Evolutionary conservation across 208 protist species (phyloP).

Genomic region (Wallacemonas rigidus): DNA sequence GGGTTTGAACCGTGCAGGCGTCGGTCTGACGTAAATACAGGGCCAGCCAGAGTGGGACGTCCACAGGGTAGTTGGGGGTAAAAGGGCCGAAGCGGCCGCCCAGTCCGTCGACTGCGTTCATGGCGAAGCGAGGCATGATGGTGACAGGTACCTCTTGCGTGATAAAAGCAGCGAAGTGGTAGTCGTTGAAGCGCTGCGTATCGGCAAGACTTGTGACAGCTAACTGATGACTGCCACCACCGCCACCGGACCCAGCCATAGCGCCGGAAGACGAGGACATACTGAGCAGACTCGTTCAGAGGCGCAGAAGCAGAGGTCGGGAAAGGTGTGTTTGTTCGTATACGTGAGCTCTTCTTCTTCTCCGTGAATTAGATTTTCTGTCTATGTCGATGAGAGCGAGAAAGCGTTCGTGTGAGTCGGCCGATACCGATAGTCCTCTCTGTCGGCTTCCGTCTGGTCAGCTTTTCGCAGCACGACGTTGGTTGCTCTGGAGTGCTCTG

Average conservation of each 20-base stretch:
- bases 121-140: slow-evolving; percentile 81
- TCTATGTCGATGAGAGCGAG: too few species aligned
- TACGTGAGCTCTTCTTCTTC: too few species aligned
- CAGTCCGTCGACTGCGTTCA: slow-evolving; percentile 68
- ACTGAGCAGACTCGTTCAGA: background rate
- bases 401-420: too few species aligned
- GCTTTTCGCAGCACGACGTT: too few species aligned
- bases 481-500: too few species aligned
- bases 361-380: too few species aligned
- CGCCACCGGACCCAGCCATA: background rate
- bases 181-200: slow-evolving; percentile 55
- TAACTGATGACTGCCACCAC: slow-evolving; percentile 21
- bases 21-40: slow-evolving; percentile 83
- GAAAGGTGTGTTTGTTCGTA: too few species aligned
- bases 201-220: slow-evolving; percentile 29
- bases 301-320: too few species aligned
- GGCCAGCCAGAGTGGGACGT: slow-evolving; percentile 86
- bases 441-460: too few species aligned
- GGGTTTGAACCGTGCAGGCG: slow-evolving; percentile 70
- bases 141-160: slow-evolving; percentile 75
- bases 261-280: slow-evolving; percentile 18
- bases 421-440: too few species aligned
- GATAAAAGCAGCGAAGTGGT: slow-evolving; percentile 81
- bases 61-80: slow-evolving; percentile 69
- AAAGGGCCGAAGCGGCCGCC: slow-evolving; percentile 81